A percentile compares a stretch with the other conserved stretches of the same genome.
Evolutionary conservation across 1,284 basidiomycete species (phyloP).

Genomic region (Cryptococcus hybrid): DNA sequence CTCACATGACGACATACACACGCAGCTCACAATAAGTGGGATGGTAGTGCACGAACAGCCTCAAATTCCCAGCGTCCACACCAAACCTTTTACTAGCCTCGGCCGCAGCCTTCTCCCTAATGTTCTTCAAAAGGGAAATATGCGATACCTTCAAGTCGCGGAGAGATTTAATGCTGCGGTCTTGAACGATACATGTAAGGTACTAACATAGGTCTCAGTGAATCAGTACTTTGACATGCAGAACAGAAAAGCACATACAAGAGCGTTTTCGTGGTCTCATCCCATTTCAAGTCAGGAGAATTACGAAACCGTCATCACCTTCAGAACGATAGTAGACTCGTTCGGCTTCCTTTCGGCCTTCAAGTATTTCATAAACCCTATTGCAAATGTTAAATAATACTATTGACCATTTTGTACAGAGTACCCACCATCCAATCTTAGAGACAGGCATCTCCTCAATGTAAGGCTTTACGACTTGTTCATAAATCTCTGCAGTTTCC

Average conservation of each 20-base stretch:
- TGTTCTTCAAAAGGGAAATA: slow-evolving; percentile 65
- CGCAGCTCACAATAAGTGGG: slow-evolving; percentile 81
- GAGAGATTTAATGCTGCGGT: slow-evolving; percentile 61
- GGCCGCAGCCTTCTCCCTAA: slow-evolving; percentile 60
- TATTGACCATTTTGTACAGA: background rate
- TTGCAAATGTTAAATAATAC: background rate
- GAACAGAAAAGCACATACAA: slow-evolving; percentile 32
- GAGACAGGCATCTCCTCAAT: slow-evolving; percentile 69
- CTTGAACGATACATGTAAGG: slow-evolving; percentile 66
- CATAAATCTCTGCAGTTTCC: slow-evolving; percentile 77
- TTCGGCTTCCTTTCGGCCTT: slow-evolving; percentile 73
- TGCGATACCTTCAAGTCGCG: slow-evolving; percentile 68
- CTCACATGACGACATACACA: background rate
- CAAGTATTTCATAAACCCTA: slow-evolving; percentile 86
- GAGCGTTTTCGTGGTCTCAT: slow-evolving; percentile 61
- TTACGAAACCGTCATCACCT: slow-evolving; percentile 64
- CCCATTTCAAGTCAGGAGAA: slow-evolving; percentile 94
- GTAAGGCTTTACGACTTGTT: slow-evolving; percentile 69
- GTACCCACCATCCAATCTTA: slow-evolving; percentile 72
- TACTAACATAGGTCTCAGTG: slow-evolving; percentile 54
- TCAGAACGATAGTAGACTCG: slow-evolving; percentile 66
- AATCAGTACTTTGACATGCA: background rate
- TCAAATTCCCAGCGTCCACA: slow-evolving; percentile 63
- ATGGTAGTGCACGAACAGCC: slow-evolving; percentile 92
- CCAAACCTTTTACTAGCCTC: slow-evolving; percentile 69